Conservation (phyloP, 1,284 basidiomycete genomes). For the Boletus hoseneyae region DNA sequence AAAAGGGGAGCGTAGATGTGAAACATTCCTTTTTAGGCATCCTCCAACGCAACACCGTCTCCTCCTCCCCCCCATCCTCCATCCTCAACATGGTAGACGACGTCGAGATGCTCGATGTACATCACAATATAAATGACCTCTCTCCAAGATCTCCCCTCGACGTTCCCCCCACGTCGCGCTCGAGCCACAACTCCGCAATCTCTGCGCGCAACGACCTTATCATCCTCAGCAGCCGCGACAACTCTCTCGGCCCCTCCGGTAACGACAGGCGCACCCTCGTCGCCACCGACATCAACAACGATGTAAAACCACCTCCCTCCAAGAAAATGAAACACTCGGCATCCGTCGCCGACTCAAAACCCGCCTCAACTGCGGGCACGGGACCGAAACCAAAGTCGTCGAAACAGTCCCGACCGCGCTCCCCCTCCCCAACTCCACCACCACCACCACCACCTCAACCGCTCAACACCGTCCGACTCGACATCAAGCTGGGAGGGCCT, state of each 20-base stretch:
- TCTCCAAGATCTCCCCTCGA: constrained; percentile 10
- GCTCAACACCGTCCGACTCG: constrained; percentile 64
- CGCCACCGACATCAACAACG: constrained; percentile 18
- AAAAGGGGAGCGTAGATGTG: constrained; percentile 25
- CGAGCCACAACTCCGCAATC: constrained; percentile 18
- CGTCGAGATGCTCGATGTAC: constrained; percentile 27
- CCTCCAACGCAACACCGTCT: constrained; percentile 30
- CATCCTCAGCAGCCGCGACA: constrained; percentile 31
- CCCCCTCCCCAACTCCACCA: constrained; percentile 52
- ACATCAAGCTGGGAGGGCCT: constrained; percentile 66
- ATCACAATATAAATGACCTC: neutral
- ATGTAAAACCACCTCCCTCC: constrained; percentile 30
- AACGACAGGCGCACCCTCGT: constrained; percentile 12
- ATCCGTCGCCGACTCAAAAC: constrained; percentile 26
- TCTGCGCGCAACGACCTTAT: constrained; percentile 25
- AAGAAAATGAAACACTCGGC: constrained; percentile 29
- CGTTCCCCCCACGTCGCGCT: constrained; percentile 7
- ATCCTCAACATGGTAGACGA: constrained; percentile 26
- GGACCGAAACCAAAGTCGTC: constrained; percentile 35
- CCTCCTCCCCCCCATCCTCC: constrained; percentile 29
- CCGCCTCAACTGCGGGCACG: constrained; percentile 29
- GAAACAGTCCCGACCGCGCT: constrained; percentile 47
- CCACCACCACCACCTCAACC: constrained; percentile 40
- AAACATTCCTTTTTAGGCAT: constrained; percentile 38
- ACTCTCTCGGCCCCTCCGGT: constrained; percentile 22